phyloP scores from a whole-genome alignment of 495 filamentous ascomycete genomes.

The Neurospora sp. region DNA sequence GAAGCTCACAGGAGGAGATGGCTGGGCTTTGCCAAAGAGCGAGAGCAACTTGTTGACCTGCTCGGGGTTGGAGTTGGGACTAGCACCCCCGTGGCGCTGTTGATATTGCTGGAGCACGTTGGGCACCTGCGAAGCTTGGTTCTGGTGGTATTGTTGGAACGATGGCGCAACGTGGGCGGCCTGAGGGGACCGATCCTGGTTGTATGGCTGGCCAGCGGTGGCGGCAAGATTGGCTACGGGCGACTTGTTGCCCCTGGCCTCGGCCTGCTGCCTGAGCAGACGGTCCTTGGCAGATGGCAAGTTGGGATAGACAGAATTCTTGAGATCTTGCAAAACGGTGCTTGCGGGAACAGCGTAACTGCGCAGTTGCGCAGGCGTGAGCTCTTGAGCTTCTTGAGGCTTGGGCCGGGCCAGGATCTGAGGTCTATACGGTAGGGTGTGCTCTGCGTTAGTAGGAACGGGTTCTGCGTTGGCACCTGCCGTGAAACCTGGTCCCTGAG shows the following conservation, averaged over 20 bases:
- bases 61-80: conserved; percentile 34
- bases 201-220: conserved; percentile 13
- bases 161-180: conserved; percentile 4
- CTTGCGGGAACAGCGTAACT: conserved; percentile 3
- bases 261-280: conserved; percentile 7
- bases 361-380: conserved; percentile 8
- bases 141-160: conserved; percentile 10
- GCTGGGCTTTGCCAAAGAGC: conserved; percentile 53
- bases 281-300: conserved; percentile 14
- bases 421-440: conserved; percentile 31
- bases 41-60: conserved; percentile 61
- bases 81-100: conserved; percentile 6
- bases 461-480: conserved; percentile 21
- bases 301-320: conserved; percentile 4
- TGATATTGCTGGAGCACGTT: conserved; percentile 9
- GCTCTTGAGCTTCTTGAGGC: conserved; percentile 9
- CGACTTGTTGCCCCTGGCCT: conserved; percentile 11
- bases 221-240: conserved; percentile 7
- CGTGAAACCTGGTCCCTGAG: conserved; percentile 16
- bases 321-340: conserved; percentile 3
- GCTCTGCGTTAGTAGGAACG: conserved; percentile 26
- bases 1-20: not conserved
- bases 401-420: conserved; percentile 31
- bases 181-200: conserved; percentile 4
- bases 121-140: not conserved